A percentile compares a stretch with the other conserved stretches of the same genome.
Conservation (phyloP, 2,329 filamentous ascomycete genomes). For the Coniella vitis region DNA sequence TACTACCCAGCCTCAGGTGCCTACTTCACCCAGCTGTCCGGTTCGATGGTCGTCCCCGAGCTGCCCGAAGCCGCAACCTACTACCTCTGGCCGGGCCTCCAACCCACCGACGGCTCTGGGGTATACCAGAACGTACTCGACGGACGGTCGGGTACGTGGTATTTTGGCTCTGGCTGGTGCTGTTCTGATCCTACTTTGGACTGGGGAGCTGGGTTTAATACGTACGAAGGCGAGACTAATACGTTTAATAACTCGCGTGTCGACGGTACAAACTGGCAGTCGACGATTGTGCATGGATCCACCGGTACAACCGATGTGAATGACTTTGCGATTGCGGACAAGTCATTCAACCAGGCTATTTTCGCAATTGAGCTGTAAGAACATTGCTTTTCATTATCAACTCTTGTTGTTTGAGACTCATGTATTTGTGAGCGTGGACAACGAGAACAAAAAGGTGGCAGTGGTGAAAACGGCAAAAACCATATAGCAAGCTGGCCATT, state of each 20-base stretch:
- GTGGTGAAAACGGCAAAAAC: too few species aligned
- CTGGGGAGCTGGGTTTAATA: constrained; percentile 34
- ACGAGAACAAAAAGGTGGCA: too few species aligned
- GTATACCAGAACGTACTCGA: constrained; percentile 37
- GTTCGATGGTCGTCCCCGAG: constrained; percentile 24
- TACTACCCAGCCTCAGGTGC: constrained; percentile 28
- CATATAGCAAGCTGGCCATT: too few species aligned
- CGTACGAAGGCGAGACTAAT: constrained; percentile 26
- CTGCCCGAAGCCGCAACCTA: constrained; percentile 28
- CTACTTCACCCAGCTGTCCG: constrained; percentile 27
- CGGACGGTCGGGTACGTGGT: constrained; percentile 33
- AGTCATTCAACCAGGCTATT: constrained; percentile 32
- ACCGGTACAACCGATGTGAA: constrained; percentile 25
- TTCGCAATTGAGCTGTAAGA: constrained; percentile 33
- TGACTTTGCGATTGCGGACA: constrained; percentile 25
- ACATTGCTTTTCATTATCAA: too few species aligned
- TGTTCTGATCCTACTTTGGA: constrained; percentile 31
- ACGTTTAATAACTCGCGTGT: constrained; percentile 25
- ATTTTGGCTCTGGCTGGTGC: constrained; percentile 35
- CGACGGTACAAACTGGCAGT: constrained; percentile 26
- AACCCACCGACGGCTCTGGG: constrained; percentile 32
- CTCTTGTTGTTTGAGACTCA: too few species aligned
- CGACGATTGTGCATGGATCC: constrained; percentile 25
- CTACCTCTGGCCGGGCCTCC: constrained; percentile 36
- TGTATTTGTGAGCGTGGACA: too few species aligned